Base-by-base conservation (phyloP, 306 rosid genomes). In the Clitoria ternatea region DNA sequence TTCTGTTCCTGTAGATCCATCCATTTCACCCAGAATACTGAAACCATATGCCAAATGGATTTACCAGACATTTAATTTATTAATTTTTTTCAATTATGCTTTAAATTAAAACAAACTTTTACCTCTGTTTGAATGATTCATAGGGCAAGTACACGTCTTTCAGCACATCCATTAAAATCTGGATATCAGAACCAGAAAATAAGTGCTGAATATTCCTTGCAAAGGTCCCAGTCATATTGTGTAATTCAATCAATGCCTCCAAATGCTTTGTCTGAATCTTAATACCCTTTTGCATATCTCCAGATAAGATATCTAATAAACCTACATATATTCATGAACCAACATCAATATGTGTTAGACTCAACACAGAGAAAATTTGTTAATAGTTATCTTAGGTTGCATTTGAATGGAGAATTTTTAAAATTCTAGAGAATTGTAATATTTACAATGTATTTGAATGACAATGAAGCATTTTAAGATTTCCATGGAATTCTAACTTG, bases 201-300 rank as follows among this genome's bases (percentile, higher is more conserved):
- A 91, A 84, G 80, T 91, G 96, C 77, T 95, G 96, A 79, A 95
- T 83, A 79, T 95, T 95, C 89, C 97, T 83, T 27, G 97, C 96
- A 83, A 95, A 91, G 70, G 92, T 80, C 77, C 96, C 96, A 4
- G 99, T 91, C 86, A 92, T 82, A 48, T 82, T 91, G 84, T 95
- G 99, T 42, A 95, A 83, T 60, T 91, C 97, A 79, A 91, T 95
- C 84, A 91, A 84, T 57, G 92, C 90, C 74, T 87, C 96, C 64
- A 95, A 79, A 79, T 95, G 99, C 83, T 86, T 95, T 5, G 91
- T 85, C 84, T 91, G 99, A 80, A 87, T 86, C 85, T 86, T 95
- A 75, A 80, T 88, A 73, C 99, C 99, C 86, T 95, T 95, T 48
- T 93, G 96, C 97, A 89, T 91, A 76, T 89, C 97, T 54, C 97